phyloP scores from a whole-genome alignment of 768 basidiomycete genomes.

The Leccinellum albellum region DNA sequence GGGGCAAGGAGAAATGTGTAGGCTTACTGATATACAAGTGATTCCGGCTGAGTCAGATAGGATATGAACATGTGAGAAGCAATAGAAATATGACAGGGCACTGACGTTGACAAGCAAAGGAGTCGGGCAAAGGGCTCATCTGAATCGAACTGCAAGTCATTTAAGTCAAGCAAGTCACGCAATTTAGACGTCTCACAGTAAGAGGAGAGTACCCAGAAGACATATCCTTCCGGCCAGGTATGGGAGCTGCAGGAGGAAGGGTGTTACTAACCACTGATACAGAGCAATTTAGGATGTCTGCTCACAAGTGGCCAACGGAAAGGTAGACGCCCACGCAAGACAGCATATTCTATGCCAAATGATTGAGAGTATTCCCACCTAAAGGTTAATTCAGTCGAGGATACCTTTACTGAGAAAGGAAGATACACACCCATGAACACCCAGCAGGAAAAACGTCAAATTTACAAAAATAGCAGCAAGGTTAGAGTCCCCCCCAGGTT shows the following conservation, averaged over 20 bases:
- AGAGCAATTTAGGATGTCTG: neutral
- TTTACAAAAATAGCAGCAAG: constrained; percentile 1
- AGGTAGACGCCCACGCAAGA: constrained; percentile 17
- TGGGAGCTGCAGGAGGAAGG: constrained; percentile 13
- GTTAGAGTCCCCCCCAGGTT: neutral
- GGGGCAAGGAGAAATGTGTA: neutral
- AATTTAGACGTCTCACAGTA: constrained; percentile 1
- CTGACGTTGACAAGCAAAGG: constrained; percentile 19
- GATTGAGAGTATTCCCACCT: constrained; percentile 27
- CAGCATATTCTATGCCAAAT: constrained; percentile 17
- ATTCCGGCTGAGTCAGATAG: neutral
- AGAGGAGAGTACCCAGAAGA: constrained; percentile 11
- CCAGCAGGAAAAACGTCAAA: constrained; percentile 11
- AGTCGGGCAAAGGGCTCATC: neutral
- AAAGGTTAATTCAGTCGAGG: neutral
- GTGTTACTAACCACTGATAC: neutral
- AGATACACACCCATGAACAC: constrained; percentile 16
- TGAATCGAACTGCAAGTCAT: constrained; percentile 2
- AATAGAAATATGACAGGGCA: neutral
- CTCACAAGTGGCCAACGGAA: constrained; percentile 28
- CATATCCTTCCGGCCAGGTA: constrained; percentile 22
- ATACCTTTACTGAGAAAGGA: neutral
- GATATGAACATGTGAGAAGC: neutral
- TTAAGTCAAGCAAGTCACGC: neutral
- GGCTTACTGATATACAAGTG: constrained; percentile 7